These are phyloP conservation scores for Annulohypoxylon bovei DNA, from an alignment of 495 filamentous ascomycete genomes.

Conservation along the genomic window DNA sequence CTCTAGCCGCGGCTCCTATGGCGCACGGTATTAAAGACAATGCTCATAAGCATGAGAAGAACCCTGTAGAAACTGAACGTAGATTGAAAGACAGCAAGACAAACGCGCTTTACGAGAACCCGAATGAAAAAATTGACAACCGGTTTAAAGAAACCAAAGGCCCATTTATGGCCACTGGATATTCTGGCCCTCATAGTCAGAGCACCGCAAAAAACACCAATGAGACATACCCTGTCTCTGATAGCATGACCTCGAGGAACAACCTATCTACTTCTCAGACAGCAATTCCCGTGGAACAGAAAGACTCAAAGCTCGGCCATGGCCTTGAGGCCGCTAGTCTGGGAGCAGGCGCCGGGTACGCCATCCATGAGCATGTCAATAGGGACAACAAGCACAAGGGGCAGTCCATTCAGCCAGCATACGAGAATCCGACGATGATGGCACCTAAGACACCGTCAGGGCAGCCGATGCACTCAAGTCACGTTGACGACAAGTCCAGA, in stretches of 20 bases:
- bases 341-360: slow-evolving; percentile 30
- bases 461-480: not conserved
- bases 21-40: slow-evolving; percentile 34
- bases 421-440: slow-evolving; percentile 7
- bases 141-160: not conserved
- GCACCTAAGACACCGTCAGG: not conserved
- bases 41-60: slow-evolving; percentile 29
- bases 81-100: not conserved
- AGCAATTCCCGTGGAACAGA: slow-evolving; percentile 4
- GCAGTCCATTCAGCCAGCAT: not conserved
- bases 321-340: slow-evolving; percentile 27
- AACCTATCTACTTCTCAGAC: slow-evolving; percentile 5
- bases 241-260: not conserved
- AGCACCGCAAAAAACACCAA: not conserved
- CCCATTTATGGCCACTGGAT: slow-evolving; percentile 12
- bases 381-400: not conserved
- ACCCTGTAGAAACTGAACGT: slow-evolving; percentile 5
- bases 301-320: slow-evolving; percentile 15
- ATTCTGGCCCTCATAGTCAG: not conserved
- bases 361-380: slow-evolving; percentile 20
- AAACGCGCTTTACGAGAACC: slow-evolving; percentile 7
- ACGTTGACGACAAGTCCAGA: slow-evolving; percentile 9
- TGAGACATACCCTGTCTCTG: not conserved
- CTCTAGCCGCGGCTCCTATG: slow-evolving; percentile 41
- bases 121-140: slow-evolving; percentile 10